Percentiles rank a stretch among this genome's conserved stretches.
These are phyloP conservation scores for Lippia alba DNA, from an alignment of 305 asterid species.

Conservation along the genomic window DNA sequence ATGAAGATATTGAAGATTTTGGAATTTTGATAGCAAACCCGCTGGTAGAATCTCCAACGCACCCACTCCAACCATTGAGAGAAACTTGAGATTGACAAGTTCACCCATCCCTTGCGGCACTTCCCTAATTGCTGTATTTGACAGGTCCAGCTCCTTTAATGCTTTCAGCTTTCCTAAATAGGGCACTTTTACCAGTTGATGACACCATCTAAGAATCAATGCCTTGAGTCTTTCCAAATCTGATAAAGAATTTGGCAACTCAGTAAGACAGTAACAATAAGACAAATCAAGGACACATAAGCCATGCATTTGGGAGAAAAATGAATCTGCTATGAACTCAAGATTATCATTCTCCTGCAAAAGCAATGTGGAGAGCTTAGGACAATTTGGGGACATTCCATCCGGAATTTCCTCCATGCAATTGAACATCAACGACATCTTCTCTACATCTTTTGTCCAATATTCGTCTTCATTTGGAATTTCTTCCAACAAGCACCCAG, in stretches of 20 bases:
- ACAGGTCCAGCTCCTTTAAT: constrained; percentile 15
- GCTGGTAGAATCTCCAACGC: constrained; percentile 5
- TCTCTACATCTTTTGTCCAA: not conserved
- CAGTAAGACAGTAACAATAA: not conserved
- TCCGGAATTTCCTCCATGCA: not conserved
- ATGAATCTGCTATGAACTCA: not conserved
- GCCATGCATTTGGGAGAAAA: constrained; percentile 17
- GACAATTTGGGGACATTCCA: not conserved
- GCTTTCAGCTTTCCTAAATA: not conserved
- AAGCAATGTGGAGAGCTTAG: not conserved
- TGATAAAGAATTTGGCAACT: constrained; percentile 15
- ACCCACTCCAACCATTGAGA: not conserved
- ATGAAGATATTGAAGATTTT: constrained; percentile 11
- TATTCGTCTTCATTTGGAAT: not conserved
- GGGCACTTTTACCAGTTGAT: not conserved
- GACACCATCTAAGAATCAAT: not conserved
- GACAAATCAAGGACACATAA: constrained; percentile 19
- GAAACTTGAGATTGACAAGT: constrained; percentile 20
- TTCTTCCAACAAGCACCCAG: not conserved
- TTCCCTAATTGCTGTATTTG: constrained; percentile 9
- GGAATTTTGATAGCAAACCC: constrained; percentile 8
- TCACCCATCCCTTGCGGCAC: constrained; percentile 34
- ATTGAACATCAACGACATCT: not conserved
- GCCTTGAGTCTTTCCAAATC: constrained; percentile 14
- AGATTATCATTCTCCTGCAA: not conserved